A percentile compares a stretch with the other conserved stretches of the same genome.
phyloP scores from a whole-genome alignment of 179 eudicot species.

The Vitellaria paradoxa region DNA sequence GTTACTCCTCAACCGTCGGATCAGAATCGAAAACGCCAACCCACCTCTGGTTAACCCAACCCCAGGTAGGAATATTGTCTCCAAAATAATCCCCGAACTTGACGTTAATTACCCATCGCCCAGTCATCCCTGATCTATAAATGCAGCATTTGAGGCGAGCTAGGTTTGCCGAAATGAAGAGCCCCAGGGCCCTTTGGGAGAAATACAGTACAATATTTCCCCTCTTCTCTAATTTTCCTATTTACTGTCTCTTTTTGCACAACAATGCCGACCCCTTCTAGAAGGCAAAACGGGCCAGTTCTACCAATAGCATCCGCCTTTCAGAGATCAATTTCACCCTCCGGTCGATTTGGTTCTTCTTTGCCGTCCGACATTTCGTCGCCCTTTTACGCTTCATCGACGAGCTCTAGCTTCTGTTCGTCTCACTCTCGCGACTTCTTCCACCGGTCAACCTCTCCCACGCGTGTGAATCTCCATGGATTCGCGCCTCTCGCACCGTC shows the following conservation, averaged over 20 bases:
- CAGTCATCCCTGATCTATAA: conserved; percentile 35
- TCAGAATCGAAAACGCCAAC: conserved; percentile 15
- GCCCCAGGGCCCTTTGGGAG: conserved; percentile 40
- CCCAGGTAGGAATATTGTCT: conserved; percentile 3
- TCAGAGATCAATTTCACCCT: conserved; percentile 36
- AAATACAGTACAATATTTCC: conserved; percentile 1
- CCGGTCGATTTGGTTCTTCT: conserved; percentile 28
- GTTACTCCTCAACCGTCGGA: conserved; percentile 13
- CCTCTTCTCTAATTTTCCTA: conserved; percentile 21
- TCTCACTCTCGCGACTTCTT: conserved; percentile 37
- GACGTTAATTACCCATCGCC: conserved; percentile 22
- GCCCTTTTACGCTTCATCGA: conserved; percentile 31
- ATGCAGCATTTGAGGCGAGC: conserved; percentile 29
- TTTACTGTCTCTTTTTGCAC: not conserved
- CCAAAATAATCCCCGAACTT: conserved; percentile 7
- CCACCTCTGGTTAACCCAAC: conserved; percentile 12
- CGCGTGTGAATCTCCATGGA: conserved; percentile 64
- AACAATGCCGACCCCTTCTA: conserved; percentile 48
- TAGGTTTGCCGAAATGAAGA: conserved; percentile 85
- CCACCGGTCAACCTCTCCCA: conserved; percentile 65
- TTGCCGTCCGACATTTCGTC: conserved; percentile 26
- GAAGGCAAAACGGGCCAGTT: conserved; percentile 56
- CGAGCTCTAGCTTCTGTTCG: conserved; percentile 34
- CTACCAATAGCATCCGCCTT: conserved; percentile 48
- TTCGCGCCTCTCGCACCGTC: conserved; percentile 41